Conservation (phyloP, 1,284 basidiomycete species). For the Porodaedalea pini region DNA sequence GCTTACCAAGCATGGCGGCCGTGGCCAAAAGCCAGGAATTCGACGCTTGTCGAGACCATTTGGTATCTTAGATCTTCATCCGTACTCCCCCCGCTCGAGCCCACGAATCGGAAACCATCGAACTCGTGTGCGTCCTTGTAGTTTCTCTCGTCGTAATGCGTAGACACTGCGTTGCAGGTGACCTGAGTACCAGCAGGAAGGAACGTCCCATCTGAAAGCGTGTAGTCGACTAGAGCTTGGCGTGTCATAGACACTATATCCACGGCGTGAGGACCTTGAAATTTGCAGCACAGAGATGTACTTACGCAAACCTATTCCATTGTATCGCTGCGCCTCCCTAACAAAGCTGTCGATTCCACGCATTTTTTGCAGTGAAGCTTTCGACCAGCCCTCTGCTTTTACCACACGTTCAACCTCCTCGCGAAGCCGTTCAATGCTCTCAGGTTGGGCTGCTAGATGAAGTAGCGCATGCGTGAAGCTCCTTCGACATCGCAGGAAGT, state of each 20-base stretch:
- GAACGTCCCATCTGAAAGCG: conserved; percentile 39
- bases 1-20: conserved; percentile 31
- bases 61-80: conserved; percentile 23
- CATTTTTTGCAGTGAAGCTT: conserved; percentile 39
- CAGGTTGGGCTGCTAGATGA: conserved; percentile 36
- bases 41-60: conserved; percentile 26
- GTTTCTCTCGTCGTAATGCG: conserved; percentile 28
- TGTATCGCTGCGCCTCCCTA: conserved; percentile 37
- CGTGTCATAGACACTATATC: conserved; percentile 33
- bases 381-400: conserved; percentile 42
- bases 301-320: conserved; percentile 30
- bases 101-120: conserved; percentile 34
- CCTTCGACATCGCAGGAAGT: conserved; percentile 22
- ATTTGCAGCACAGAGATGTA: too few species aligned
- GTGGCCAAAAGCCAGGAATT: conserved; percentile 31
- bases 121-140: conserved; percentile 31
- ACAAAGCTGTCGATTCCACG: conserved; percentile 46
- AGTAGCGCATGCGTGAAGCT: conserved; percentile 37
- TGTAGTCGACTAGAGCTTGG: conserved; percentile 35
- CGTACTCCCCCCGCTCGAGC: not conserved
- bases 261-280: not conserved
- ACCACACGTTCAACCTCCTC: conserved; percentile 41
- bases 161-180: conserved; percentile 24
- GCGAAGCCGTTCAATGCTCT: conserved; percentile 37
- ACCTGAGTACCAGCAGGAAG: conserved; percentile 37